A percentile compares a stretch with the other conserved stretches of the same genome.
Conservation (phyloP, 768 basidiomycete species). For the Tricholoma saponaceum region DNA sequence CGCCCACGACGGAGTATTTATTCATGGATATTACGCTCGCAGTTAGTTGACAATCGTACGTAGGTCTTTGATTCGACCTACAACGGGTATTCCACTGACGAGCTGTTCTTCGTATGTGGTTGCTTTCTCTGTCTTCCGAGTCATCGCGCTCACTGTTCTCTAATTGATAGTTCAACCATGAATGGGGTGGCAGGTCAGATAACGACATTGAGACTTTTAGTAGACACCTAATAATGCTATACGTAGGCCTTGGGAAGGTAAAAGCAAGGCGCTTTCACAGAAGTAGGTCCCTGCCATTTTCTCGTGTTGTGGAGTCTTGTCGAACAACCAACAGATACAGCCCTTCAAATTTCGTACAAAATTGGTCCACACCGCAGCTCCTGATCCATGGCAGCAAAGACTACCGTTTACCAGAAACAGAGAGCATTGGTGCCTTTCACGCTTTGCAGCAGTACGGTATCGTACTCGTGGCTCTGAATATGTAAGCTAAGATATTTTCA, state of each 20-base stretch:
- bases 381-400: constrained; percentile 87
- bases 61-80: constrained; percentile 75
- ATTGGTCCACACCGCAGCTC: constrained; percentile 85
- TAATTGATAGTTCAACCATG: constrained; percentile 70
- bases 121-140: neutral
- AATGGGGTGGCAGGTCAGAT: constrained; percentile 67
- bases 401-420: constrained; percentile 81
- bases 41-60: neutral
- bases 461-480: neutral
- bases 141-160: neutral
- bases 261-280: constrained; percentile 47
- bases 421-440: constrained; percentile 82
- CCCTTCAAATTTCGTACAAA: constrained; percentile 75
- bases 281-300: constrained; percentile 40
- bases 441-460: constrained; percentile 73
- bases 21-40: neutral
- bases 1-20: constrained; percentile 81
- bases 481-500: neutral
- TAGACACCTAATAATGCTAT: neutral
- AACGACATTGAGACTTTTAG: neutral
- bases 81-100: constrained; percentile 88
- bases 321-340: constrained; percentile 46
- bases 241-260: constrained; percentile 61
- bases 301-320: neutral
- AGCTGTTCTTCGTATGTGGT: constrained; percentile 76